Evolutionary conservation across 2,329 filamentous ascomycete genomes (phyloP).

Genomic region (Sporothrix pallida): DNA sequence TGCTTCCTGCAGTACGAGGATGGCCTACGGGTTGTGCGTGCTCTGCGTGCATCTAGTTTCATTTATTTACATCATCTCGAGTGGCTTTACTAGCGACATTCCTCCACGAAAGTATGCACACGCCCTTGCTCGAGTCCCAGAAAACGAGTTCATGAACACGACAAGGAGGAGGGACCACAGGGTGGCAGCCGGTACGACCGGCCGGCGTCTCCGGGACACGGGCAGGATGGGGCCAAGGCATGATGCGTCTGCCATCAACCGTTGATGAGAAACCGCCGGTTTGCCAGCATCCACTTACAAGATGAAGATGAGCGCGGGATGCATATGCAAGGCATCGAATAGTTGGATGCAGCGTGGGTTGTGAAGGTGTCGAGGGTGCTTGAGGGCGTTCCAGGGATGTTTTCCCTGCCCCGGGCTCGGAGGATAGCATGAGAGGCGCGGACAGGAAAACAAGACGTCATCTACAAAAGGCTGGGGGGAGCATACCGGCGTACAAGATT

Average conservation of each 20-base stretch:
- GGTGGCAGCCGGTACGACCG: slow-evolving; percentile 8
- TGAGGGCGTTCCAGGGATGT: not conserved
- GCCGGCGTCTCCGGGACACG: slow-evolving; percentile 18
- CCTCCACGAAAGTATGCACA: not conserved
- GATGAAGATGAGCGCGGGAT: no score
- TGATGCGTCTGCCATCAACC: not conserved
- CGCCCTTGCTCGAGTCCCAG: not conserved
- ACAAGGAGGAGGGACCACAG: not conserved
- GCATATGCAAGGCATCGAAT: slow-evolving; percentile 13
- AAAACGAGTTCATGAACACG: not conserved
- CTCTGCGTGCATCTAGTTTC: no score
- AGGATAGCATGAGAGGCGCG: not conserved
- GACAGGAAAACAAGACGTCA: not conserved
- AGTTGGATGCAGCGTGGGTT: not conserved
- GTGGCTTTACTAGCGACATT: not conserved
- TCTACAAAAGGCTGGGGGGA: not conserved
- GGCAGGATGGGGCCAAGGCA: not conserved
- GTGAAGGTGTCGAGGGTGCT: not conserved
- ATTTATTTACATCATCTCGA: not conserved
- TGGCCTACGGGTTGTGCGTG: no score
- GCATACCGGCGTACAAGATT: not conserved
- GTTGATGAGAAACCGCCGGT: not conserved
- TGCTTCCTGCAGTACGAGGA: not conserved
- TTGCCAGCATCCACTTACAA: not conserved
- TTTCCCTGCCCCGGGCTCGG: not conserved